Evolutionary conservation across 768 basidiomycete species (phyloP).

Genomic region (Leccinum broughii): DNA sequence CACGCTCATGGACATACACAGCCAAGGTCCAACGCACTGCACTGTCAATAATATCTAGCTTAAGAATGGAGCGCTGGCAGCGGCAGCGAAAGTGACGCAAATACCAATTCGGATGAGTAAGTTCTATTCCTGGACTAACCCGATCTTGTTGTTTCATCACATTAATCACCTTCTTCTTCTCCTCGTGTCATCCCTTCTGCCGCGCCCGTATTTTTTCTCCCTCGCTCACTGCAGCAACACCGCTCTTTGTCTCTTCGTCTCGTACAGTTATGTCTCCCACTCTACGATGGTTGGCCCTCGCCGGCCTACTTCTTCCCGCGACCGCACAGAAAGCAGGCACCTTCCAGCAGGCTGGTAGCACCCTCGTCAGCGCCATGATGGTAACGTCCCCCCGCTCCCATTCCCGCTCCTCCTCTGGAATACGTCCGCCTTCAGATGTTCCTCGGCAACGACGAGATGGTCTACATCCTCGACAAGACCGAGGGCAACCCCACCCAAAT

Average conservation of each 20-base stretch:
- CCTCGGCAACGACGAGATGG: constrained; percentile 72
- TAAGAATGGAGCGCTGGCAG: too few relatives aligned
- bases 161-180: too few relatives aligned
- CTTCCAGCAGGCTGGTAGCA: constrained; percentile 27
- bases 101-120: not conserved
- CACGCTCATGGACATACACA: not conserved
- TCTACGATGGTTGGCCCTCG: constrained; percentile 10
- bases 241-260: constrained; percentile 9
- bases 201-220: not conserved
- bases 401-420: not conserved
- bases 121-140: too few relatives aligned
- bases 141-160: too few relatives aligned
- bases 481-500: constrained; percentile 70
- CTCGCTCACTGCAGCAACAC: not conserved
- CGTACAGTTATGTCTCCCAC: constrained; percentile 5
- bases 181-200: not conserved
- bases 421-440: constrained; percentile 54
- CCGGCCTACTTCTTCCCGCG: constrained; percentile 4
- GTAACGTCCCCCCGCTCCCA: constrained; percentile 11
- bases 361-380: constrained; percentile 54
- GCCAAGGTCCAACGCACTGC: not conserved
- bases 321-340: constrained; percentile 20
- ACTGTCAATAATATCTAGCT: too few relatives aligned
- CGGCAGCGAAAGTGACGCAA: not conserved
- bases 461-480: constrained; percentile 89